Percentiles rank a stretch among this genome's conserved stretches.
Conservation (phyloP, 192 early-diverging fungal species). For the Podila epicladia region DNA sequence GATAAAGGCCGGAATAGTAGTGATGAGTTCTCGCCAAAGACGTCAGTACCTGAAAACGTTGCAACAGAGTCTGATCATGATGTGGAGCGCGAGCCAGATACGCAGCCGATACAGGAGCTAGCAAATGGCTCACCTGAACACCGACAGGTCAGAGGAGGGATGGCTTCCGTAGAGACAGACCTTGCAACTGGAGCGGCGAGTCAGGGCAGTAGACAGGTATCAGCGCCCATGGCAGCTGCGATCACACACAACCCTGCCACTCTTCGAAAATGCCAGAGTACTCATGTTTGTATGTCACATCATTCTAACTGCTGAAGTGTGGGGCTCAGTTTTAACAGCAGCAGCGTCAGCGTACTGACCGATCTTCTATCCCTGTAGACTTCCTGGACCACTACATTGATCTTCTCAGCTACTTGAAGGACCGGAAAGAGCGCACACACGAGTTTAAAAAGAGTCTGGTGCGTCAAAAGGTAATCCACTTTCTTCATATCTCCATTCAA, state of each 20-base stretch:
- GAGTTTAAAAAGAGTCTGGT: slow-evolving; percentile 62
- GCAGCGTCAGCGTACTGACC: too few relatives aligned
- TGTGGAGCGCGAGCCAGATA: neutral
- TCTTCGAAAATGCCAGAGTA: slow-evolving; percentile 31
- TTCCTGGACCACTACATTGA: slow-evolving; percentile 89
- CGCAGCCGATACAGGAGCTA: neutral
- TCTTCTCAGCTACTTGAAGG: slow-evolving; percentile 80
- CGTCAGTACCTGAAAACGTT: neutral
- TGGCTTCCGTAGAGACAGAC: neutral
- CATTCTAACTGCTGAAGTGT: neutral
- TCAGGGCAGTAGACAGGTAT: neutral
- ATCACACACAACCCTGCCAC: slow-evolving; percentile 17
- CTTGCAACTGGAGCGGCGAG: neutral
- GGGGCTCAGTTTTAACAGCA: neutral
- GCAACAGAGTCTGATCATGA: neutral
- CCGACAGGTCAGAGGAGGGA: neutral
- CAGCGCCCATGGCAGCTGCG: neutral
- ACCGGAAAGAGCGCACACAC: slow-evolving; percentile 65
- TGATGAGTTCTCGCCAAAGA: neutral
- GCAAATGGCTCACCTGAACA: neutral
- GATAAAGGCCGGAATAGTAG: neutral
- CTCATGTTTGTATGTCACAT: slow-evolving; percentile 27
- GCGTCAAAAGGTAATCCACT: slow-evolving; percentile 3
- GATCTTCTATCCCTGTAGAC: slow-evolving; percentile 29
- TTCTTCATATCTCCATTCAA: too few relatives aligned